A percentile compares a stretch with the other conserved stretches of the same genome.
Conservation (phyloP, 2,329 filamentous ascomycete species). For the Nigrospora sphaerica region DNA sequence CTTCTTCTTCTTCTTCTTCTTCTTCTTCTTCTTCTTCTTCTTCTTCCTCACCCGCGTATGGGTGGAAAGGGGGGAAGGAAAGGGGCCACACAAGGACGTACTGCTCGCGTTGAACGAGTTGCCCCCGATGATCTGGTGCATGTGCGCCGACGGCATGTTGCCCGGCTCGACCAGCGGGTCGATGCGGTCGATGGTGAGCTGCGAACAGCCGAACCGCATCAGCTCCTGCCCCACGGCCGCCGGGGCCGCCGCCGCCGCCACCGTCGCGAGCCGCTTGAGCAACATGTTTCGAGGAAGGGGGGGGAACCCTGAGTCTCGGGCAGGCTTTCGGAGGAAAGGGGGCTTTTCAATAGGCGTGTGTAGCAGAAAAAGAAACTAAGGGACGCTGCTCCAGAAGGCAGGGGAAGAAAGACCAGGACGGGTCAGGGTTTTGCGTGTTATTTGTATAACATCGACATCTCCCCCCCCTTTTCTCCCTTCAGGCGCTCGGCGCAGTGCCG, state of each 20-base stretch:
- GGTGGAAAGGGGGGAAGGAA: background rate
- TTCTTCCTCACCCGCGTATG: background rate
- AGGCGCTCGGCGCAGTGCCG: background rate
- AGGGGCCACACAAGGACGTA: background rate
- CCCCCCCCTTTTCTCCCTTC: background rate
- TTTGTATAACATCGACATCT: background rate
- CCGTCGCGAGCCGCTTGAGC: slow-evolving; percentile 19
- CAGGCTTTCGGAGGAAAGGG: too few relatives aligned
- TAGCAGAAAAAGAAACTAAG: background rate
- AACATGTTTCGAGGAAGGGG: slow-evolving; percentile 13
- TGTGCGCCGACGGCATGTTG: slow-evolving; percentile 20
- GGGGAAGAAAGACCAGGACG: too few relatives aligned
- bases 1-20: too few relatives aligned
- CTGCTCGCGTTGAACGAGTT: slow-evolving; percentile 24
- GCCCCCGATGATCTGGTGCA: slow-evolving; percentile 23
- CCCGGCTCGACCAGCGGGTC: slow-evolving; percentile 22
- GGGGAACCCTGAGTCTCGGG: background rate
- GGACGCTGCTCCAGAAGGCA: background rate
- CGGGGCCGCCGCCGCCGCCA: slow-evolving; percentile 15
- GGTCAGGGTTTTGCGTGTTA: background rate
- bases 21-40: too few relatives aligned
- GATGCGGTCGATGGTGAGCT: slow-evolving; percentile 25
- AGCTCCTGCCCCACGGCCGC: slow-evolving; percentile 23
- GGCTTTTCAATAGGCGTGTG: background rate
- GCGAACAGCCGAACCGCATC: slow-evolving; percentile 28